phyloP scores from a whole-genome alignment of 2,329 filamentous ascomycete species.

The Xylariomycetidae sp. region DNA sequence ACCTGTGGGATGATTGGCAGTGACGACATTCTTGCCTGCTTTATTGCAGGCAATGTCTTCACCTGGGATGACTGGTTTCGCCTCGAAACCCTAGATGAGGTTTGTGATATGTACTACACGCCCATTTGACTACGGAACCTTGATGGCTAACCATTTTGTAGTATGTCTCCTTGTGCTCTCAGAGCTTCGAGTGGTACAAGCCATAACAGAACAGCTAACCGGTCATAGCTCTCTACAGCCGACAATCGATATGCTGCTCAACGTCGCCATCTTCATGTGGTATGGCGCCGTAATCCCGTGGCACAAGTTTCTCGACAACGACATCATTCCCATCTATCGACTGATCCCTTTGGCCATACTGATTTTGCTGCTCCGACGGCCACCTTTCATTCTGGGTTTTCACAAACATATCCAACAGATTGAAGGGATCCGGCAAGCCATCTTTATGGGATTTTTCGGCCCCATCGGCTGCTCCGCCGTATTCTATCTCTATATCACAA shows the following conservation, averaged over 20 bases:
- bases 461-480: conserved; percentile 87
- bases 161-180: too few relatives aligned
- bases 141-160: conserved; percentile 13
- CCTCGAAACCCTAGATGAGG: conserved; percentile 77
- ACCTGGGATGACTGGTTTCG: conserved; percentile 96
- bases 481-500: conserved; percentile 78
- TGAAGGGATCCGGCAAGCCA: conserved; percentile 63
- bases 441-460: conserved; percentile 89
- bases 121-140: too few relatives aligned
- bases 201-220: too few relatives aligned
- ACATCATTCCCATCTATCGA: conserved; percentile 66
- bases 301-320: conserved; percentile 59
- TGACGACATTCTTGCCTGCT: conserved; percentile 87
- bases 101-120: conserved; percentile 12
- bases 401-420: conserved; percentile 77
- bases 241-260: conserved; percentile 90
- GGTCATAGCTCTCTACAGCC: conserved; percentile 65
- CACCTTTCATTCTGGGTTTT: conserved; percentile 69
- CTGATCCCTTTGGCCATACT: conserved; percentile 68
- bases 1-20: conserved; percentile 83
- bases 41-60: conserved; percentile 85
- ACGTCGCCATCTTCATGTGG: conserved; percentile 85
- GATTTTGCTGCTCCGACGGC: conserved; percentile 68
- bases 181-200: too few relatives aligned
- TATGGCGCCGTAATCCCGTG: conserved; percentile 83